Base-by-base conservation (phyloP, 1,284 basidiomycete genomes). In the Lignosus rhinocerotis region DNA sequence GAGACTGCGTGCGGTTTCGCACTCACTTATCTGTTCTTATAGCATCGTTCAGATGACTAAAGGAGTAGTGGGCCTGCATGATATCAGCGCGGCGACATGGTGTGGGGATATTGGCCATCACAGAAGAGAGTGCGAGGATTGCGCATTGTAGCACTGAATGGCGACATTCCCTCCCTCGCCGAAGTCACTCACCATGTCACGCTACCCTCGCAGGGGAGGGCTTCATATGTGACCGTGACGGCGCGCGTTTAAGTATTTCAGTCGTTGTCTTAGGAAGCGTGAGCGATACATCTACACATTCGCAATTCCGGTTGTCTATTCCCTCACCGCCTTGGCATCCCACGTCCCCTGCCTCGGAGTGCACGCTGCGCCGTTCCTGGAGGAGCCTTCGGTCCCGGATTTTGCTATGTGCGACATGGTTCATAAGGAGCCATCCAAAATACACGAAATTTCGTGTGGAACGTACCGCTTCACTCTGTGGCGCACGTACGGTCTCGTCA, bases 401-500 rank as follows among this genome's bases (percentile, higher is more conserved):
- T 85, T 75, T 78, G 80, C 89, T 69, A 60, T 44, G 55, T 21
- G 56, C 16, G 58, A n/a, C 32, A 44, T 45, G 60, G 21, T 62
- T 6, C 14, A 30, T 64, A 21, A 64, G 59, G 21, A 2, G 12
- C 17, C 17, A 4, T 46, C 41, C 45, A 39, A 42, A 39, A 7
- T 9, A 4, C n/a, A 19, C n/a, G 33, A 41, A 12, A 5, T 17
- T 12, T 19, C 25, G 25, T 25, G 7, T 30, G 42, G 33, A 9
- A 77, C 86, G 63, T 74, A 93, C 92, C 70, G 84, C 83, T 83
- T 96, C 93, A 71, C 90, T 93, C 73, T 96, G 93, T 7, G 94
- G 94, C 72, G 94, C 96, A 64, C 91, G 82, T 31, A 97, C 93
- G 6, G 95, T 98, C 79, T 97, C 95, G 70, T 98, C 95, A 5